Conservation (phyloP, 106 monocot genomes). For the Dioscorea zingiberensis region DNA sequence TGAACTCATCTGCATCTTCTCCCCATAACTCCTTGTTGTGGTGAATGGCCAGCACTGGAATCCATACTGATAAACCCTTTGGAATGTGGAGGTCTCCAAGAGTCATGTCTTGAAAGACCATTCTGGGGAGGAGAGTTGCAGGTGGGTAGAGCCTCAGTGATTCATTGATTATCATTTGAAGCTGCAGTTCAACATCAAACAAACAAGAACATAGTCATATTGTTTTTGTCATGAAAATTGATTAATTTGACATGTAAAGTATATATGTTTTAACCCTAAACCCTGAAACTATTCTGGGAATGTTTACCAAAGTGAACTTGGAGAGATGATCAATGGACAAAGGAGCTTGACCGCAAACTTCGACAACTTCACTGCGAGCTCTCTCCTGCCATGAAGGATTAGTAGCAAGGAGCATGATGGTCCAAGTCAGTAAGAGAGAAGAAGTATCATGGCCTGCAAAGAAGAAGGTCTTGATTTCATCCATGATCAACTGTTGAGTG, state of each 20-base stretch:
- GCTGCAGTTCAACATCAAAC: conserved; percentile 25
- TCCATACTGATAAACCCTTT: conserved; percentile 85
- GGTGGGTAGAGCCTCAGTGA: conserved; percentile 85
- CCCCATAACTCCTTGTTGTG: conserved; percentile 83
- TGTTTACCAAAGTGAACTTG: conserved; percentile 79
- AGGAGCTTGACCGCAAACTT: conserved; percentile 30
- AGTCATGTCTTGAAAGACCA: conserved; percentile 81
- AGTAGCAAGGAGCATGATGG: conserved; percentile 89
- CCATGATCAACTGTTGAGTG: conserved; percentile 60
- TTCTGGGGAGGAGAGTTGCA: conserved; percentile 67
- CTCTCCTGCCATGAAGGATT: conserved; percentile 80
- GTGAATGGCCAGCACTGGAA: conserved; percentile 86
- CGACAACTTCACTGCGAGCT: conserved; percentile 60
- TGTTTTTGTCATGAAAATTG: too few relatives aligned
- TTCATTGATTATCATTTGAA: conserved; percentile 93
- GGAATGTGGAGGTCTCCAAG: conserved; percentile 78
- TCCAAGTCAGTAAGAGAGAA: conserved; percentile 84
- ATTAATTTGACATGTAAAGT: too few relatives aligned
- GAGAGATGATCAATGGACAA: conserved; percentile 56
- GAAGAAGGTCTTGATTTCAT: conserved; percentile 96
- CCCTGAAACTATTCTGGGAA: too few relatives aligned
- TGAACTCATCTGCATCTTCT: conserved; percentile 70
- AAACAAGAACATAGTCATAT: not conserved
- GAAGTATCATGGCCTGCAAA: conserved; percentile 95
- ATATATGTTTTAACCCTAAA: too few relatives aligned